These are phyloP conservation scores for Zygosaccharomyces bailii DNA, from an alignment of 805 yeast species.

Conservation along the genomic window DNA sequence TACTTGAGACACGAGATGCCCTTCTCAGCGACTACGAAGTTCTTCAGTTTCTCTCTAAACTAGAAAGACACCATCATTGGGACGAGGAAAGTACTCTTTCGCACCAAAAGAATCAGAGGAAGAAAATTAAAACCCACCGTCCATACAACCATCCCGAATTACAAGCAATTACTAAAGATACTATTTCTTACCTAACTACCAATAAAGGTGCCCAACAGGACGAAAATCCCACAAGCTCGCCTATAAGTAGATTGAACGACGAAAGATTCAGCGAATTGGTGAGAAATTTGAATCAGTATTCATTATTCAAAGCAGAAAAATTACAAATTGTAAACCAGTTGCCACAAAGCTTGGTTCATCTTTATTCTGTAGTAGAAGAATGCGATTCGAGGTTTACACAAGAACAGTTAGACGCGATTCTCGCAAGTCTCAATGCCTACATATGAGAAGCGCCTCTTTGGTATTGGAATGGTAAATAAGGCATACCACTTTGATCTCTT, in stretches of 20 bases:
- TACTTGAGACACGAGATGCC: slow-evolving; percentile 47
- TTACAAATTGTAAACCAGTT: slow-evolving; percentile 77
- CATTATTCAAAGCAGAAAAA: slow-evolving; percentile 75
- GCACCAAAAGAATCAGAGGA: slow-evolving; percentile 20
- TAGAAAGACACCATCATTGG: slow-evolving; percentile 41
- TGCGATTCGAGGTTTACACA: slow-evolving; percentile 84
- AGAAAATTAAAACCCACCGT: slow-evolving; percentile 28
- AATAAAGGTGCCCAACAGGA: slow-evolving; percentile 26
- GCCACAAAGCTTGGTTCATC: slow-evolving; percentile 75
- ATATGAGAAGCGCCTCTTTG: not conserved
- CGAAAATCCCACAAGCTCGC: slow-evolving; percentile 19
- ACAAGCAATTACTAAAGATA: slow-evolving; percentile 37
- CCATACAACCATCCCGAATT: slow-evolving; percentile 37
- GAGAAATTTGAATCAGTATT: slow-evolving; percentile 38
- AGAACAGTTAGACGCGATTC: slow-evolving; percentile 55
- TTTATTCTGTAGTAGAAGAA: slow-evolving; percentile 82
- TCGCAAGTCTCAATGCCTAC: slow-evolving; percentile 51
- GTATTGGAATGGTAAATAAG: not conserved
- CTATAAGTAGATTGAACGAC: slow-evolving; percentile 31
- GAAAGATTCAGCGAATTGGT: slow-evolving; percentile 33
- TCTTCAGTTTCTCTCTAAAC: slow-evolving; percentile 43
- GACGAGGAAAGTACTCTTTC: slow-evolving; percentile 21
- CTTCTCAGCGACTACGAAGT: slow-evolving; percentile 59
- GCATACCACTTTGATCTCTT: not conserved
- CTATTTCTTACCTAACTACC: slow-evolving; percentile 27